A percentile compares a stretch with the other conserved stretches of the same genome.
These are phyloP conservation scores for Komagataella mondaviorum DNA, from an alignment of 805 yeast species.

Conservation along the genomic window DNA sequence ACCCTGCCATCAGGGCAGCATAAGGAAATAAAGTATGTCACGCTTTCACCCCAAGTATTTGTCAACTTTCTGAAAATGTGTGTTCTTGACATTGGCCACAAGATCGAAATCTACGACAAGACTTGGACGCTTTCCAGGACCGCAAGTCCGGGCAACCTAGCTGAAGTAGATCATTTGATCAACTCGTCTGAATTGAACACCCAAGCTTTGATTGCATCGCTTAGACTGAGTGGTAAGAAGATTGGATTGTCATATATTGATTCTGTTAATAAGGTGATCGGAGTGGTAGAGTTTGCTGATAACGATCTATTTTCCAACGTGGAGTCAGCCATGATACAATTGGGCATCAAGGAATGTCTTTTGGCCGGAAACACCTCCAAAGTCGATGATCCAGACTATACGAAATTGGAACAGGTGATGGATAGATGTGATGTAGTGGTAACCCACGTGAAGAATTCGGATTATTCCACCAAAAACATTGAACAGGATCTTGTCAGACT, in stretches of 20 bases:
- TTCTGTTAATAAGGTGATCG: constrained; percentile 49
- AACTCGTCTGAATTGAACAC: constrained; percentile 25
- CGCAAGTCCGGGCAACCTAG: constrained; percentile 89
- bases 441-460: constrained; percentile 41
- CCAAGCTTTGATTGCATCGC: constrained; percentile 40
- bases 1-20: constrained; percentile 17
- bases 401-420: constrained; percentile 56
- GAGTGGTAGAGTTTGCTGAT: constrained; percentile 71
- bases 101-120: constrained; percentile 69
- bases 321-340: constrained; percentile 76
- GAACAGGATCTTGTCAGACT: constrained; percentile 71
- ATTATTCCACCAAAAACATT: constrained; percentile 51
- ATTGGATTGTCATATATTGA: constrained; percentile 79
- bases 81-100: constrained; percentile 56
- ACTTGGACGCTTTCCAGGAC: constrained; percentile 40
- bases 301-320: constrained; percentile 79
- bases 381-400: constrained; percentile 34
- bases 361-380: constrained; percentile 27
- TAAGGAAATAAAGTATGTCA: constrained; percentile 38
- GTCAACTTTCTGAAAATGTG: constrained; percentile 49
- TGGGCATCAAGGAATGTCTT: constrained; percentile 79
- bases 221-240: constrained; percentile 30
- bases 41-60: constrained; percentile 67
- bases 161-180: constrained; percentile 61
- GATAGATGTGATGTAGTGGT: constrained; percentile 69